Evolutionary conservation across 83 land plant genomes (phyloP), one percentile per base, ranked within the genome.

Genomic region (Thuja plicata): DNA sequence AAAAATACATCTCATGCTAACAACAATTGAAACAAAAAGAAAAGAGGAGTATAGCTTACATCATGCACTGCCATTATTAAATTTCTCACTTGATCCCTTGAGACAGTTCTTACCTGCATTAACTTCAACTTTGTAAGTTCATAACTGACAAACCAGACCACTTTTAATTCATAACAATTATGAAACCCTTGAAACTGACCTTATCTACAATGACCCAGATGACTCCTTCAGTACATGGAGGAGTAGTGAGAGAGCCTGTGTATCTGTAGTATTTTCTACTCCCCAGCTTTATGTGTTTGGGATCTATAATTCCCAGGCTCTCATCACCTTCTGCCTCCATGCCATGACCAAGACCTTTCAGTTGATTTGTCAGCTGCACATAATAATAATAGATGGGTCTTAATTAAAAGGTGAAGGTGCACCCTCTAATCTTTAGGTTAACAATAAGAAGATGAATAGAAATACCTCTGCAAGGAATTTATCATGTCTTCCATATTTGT

Each of bases 181-280:
- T 40, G 45, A 70, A 2, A 0, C 16, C 15, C 1, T 7, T 2
- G n/a, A 19, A 70, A 16, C 62, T 24, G 17, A 91, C 96, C 94
- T 91, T 94, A 11, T 89, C 88, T 2, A 82, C 17, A 0, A 94
- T 89, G 5, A 91, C 92, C 96, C 96, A 93, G 77, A 90, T 87
- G 38, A 94, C 94, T 43, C 94, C 94, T 40, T 94, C 93, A 1
- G 96, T 92, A 70, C 96, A 94, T 2, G 96, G 96, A 46, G 96
- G 96, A 77, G 87, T 87, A 30, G 96, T 94, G 8, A 94, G 92
- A 32, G 96, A 93, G 19, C 96, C 96, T 2, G 76, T 88, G 85
- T 94, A 94, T 90, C 94, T 93, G 87, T 91, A 94, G 45, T 93
- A 94, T 76, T 90, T 92, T 40, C 90, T 88, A 66, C 91, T 91